Percentiles rank a stretch among this genome's conserved stretches.
Evolutionary conservation across 73 alveolate species (phyloP).

Genomic region (Symbiodinium pilosum): DNA sequence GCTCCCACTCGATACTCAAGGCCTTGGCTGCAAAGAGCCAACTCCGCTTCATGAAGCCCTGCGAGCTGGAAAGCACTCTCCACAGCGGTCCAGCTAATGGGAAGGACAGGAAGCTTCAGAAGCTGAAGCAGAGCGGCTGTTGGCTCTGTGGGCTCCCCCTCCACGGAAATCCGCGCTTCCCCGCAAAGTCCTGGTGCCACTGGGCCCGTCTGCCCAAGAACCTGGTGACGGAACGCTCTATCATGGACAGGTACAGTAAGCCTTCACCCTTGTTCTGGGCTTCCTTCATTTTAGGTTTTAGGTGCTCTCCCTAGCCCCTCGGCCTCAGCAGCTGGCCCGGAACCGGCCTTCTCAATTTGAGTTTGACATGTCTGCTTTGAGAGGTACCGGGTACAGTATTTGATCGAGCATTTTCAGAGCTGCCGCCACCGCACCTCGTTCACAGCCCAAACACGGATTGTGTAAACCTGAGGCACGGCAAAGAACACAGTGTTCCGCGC

Average conservation of each 20-base stretch:
- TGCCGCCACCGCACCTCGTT: constrained; percentile 41
- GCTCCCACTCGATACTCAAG: constrained; percentile 65
- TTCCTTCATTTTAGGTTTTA: no score
- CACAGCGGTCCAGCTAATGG: no score
- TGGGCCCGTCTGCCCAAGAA: constrained; percentile 67
- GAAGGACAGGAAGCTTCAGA: background rate
- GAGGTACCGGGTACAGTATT: no score
- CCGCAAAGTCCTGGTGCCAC: constrained; percentile 77
- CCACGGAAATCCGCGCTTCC: constrained; percentile 31
- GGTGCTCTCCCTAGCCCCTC: background rate
- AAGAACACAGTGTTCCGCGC: no score
- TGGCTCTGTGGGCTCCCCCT: constrained; percentile 11
- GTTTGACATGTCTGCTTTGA: no score
- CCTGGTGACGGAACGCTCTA: no score
- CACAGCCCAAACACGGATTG: constrained; percentile 83
- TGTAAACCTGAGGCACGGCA: constrained; percentile 65
- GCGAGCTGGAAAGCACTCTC: no score
- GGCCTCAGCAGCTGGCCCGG: constrained; percentile 77
- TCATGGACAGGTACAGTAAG: no score
- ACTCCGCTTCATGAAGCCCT: no score
- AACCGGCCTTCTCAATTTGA: no score
- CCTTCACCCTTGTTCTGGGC: no score
- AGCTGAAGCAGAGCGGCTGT: background rate
- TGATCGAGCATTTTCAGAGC: no score
- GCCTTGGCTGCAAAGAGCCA: background rate